A percentile compares a stretch with the other conserved stretches of the same genome.
phyloP scores from a whole-genome alignment of 495 filamentous ascomycete genomes.

The Acidomyces sp. region DNA sequence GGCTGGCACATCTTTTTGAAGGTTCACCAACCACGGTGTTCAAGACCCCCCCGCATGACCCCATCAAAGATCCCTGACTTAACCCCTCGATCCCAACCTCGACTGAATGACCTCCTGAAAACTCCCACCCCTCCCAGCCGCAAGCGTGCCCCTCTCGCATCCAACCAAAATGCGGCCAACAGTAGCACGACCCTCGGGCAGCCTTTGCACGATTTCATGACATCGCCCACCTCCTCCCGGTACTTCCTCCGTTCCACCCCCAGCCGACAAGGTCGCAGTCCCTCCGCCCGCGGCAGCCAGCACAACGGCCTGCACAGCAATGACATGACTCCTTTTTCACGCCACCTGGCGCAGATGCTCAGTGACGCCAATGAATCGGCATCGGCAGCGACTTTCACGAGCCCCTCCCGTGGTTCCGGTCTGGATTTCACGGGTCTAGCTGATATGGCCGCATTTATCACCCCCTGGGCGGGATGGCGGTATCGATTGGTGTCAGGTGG shows the following conservation, averaged over 20 bases:
- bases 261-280: conserved; percentile 10
- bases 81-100: conserved; percentile 8
- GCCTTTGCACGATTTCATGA: conserved; percentile 17
- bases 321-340: conserved; percentile 15
- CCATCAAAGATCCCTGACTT: conserved; percentile 2
- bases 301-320: background rate
- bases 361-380: conserved; percentile 4
- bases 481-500: conserved; percentile 9
- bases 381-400: background rate
- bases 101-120: conserved; percentile 13
- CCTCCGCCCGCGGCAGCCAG: conserved; percentile 2
- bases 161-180: conserved; percentile 5
- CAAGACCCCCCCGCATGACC: conserved; percentile 19
- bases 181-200: background rate
- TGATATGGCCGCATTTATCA: conserved; percentile 11
- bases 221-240: conserved; percentile 13
- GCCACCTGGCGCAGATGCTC: conserved; percentile 17
- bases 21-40: conserved; percentile 14
- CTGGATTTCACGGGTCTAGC: conserved; percentile 18
- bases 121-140: conserved; percentile 13
- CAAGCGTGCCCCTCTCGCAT: conserved; percentile 14
- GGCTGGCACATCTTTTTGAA: conserved; percentile 19
- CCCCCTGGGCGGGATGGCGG: conserved; percentile 2
- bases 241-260: conserved; percentile 20
- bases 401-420: conserved; percentile 10